A percentile compares a stretch with the other conserved stretches of the same genome.
phyloP scores from a whole-genome alignment of 768 basidiomycete species.

The Mycena amicta region DNA sequence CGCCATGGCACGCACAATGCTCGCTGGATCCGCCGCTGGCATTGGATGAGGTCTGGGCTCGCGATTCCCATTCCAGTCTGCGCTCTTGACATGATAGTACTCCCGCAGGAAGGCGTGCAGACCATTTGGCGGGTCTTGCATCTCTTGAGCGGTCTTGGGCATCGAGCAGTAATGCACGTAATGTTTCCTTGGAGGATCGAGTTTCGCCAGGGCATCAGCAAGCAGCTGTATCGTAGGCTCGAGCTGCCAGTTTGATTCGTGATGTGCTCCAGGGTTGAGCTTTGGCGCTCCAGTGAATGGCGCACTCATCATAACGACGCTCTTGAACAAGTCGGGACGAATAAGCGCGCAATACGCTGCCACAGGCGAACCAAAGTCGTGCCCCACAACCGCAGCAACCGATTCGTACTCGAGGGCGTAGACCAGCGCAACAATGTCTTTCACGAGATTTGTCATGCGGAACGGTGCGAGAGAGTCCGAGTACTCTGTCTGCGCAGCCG shows the following conservation, averaged over 20 bases:
- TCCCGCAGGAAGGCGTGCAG: conserved; percentile 51
- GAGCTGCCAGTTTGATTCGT: conserved; percentile 11
- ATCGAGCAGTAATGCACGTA: conserved; percentile 55
- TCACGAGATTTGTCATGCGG: conserved; percentile 51
- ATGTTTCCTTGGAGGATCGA: conserved; percentile 59
- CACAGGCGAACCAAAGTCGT: conserved; percentile 60
- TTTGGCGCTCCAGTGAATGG: conserved; percentile 53
- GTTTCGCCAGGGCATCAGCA: conserved; percentile 33
- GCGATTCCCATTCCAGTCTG: conserved; percentile 48
- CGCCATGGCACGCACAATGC: conserved; percentile 31
- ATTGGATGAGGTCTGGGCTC: conserved; percentile 37
- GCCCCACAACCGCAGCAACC: conserved; percentile 56
- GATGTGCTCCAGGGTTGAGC: conserved; percentile 7
- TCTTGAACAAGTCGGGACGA: conserved; percentile 56
- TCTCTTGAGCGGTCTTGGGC: conserved; percentile 47
- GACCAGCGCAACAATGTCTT: conserved; percentile 55
- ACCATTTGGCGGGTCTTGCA: conserved; percentile 45
- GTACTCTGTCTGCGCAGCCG: conserved; percentile 31
- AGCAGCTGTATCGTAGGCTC: conserved; percentile 14
- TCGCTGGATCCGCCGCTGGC: conserved; percentile 29
- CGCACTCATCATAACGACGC: conserved; percentile 61
- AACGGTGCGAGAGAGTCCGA: conserved; percentile 55
- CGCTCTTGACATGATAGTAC: conserved; percentile 64
- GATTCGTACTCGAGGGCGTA: conserved; percentile 50
- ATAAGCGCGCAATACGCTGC: conserved; percentile 57